Base-by-base conservation (phyloP, 129 eudicot species). In the Chrysanthemum makinoi region DNA sequence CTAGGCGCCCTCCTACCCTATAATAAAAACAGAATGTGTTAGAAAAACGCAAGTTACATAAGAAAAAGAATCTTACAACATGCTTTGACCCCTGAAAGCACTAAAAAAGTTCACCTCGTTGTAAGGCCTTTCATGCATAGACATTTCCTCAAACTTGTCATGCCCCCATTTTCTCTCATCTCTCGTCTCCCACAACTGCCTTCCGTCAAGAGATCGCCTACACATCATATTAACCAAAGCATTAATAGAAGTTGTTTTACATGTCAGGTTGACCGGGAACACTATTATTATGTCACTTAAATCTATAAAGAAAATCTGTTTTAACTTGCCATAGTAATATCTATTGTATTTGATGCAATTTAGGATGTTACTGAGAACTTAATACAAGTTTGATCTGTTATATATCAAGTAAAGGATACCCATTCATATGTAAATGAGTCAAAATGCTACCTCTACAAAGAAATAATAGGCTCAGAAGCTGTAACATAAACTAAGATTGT, bases 131-230 rank as follows among this genome's bases (percentile, higher is more conserved):
- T 84, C 93, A 60, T 81, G 83, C 53, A 59, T 35, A 65, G 84
- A 72, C 78, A 90, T 66, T 78, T 90, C 96, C 81, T 87, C 96
- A 73, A 90, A 90, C 76, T 90, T 90, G 82, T 87, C 97, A 80
- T 90, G 97, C 24, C 97, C 97, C 97, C 97, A 90, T 82, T 85
- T 90, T 81, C 77, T 85, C 14, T 90, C 88, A 80, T 90, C 97
- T 76, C 84, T 90, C 15, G 91, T 83, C 68, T 87, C 95, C 97
- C 95, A 90, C 69, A 85, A 81, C 66, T 72, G 87, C 56, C 79
- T 85, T 70, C 91, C 91, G 67, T 84, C 95, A 81, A 79, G 80
- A n/a, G 73, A 77, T 35, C 88, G 83, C 84, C 96, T 88, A 54
- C 22, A 68, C 16, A 75, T 39, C 52, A 65, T 65, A 52, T 33